Percentiles rank a stretch among this genome's conserved stretches.
Conservation (phyloP, 257 asterid species). For the Osmanthus fragrans region DNA sequence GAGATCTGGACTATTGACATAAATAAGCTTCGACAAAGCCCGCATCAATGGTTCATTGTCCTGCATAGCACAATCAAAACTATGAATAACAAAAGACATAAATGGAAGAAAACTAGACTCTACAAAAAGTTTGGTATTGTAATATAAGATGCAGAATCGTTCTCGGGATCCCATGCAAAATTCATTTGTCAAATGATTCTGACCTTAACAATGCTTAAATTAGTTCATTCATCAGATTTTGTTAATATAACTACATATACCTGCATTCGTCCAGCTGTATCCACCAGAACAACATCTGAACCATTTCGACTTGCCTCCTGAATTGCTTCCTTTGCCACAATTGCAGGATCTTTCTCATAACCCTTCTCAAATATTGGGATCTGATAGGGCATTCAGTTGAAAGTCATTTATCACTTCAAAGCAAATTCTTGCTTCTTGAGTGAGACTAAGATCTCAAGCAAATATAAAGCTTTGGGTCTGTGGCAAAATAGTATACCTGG, state of each 20-base stretch:
- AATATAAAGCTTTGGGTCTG: not conserved
- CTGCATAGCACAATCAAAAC: constrained; percentile 34
- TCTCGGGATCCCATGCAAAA: no score
- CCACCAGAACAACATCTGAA: constrained; percentile 95
- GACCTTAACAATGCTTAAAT: not conserved
- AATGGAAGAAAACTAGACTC: not conserved
- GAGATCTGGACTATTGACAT: constrained; percentile 82
- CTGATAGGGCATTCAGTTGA: constrained; percentile 34
- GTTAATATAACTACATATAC: constrained; percentile 31
- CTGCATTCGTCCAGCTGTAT: constrained; percentile 99
- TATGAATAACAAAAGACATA: not conserved
- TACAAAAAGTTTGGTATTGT: not conserved
- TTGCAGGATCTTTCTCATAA: constrained; percentile 96
- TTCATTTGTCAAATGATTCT: no score
- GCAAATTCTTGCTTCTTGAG: not conserved
- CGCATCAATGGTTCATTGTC: constrained; percentile 98
- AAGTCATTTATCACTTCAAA: not conserved
- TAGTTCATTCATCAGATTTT: not conserved
- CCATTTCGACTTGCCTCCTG: constrained; percentile 87
- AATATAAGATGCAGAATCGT: not conserved
- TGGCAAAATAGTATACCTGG: constrained; percentile 51
- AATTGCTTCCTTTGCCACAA: constrained; percentile 97
- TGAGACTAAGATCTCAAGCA: not conserved
- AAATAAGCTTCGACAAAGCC: constrained; percentile 92
- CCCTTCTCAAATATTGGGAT: constrained; percentile 97